phyloP scores from a whole-genome alignment of 2,329 filamentous ascomycete genomes.

The Alternaria infectoria region DNA sequence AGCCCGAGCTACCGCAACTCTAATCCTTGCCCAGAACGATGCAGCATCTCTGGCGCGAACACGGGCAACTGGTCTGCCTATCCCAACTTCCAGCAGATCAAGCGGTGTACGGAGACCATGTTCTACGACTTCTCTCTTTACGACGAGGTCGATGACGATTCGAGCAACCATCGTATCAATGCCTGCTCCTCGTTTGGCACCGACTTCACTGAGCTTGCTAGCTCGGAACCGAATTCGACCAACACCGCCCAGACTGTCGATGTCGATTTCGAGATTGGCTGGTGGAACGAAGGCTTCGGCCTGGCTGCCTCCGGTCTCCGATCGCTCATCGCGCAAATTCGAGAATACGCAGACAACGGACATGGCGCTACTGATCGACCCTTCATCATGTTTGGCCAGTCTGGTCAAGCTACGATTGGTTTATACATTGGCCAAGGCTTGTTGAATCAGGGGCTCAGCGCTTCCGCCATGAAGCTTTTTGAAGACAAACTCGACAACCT shows the following conservation, averaged over 20 bases:
- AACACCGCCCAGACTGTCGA: not conserved
- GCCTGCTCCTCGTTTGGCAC: not conserved
- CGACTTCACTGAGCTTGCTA: not conserved
- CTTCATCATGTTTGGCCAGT: constrained; percentile 1
- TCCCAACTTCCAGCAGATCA: constrained; percentile 2
- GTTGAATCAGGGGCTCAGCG: not conserved
- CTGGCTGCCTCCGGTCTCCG: not conserved
- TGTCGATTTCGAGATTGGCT: not conserved
- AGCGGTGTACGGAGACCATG: not conserved
- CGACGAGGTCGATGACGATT: not conserved
- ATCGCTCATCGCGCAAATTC: not conserved
- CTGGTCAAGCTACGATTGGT: constrained; percentile 4
- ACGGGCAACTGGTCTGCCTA: constrained; percentile 4
- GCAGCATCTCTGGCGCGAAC: not conserved
- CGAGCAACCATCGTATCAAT: not conserved
- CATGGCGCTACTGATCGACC: not conserved
- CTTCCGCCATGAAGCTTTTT: not conserved
- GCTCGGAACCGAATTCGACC: not conserved
- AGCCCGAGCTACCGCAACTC: not conserved
- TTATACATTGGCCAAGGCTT: constrained; percentile 2
- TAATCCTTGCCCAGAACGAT: constrained; percentile 1
- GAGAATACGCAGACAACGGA: not conserved
- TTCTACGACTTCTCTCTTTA: constrained; percentile 2
- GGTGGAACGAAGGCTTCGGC: not conserved
- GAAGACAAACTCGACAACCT: constrained; percentile 3